Percentiles rank a stretch among this genome's conserved stretches.
Evolutionary conservation across 2,329 filamentous ascomycete genomes (phyloP).

Genomic region (Hymenoscyphus occultus): DNA sequence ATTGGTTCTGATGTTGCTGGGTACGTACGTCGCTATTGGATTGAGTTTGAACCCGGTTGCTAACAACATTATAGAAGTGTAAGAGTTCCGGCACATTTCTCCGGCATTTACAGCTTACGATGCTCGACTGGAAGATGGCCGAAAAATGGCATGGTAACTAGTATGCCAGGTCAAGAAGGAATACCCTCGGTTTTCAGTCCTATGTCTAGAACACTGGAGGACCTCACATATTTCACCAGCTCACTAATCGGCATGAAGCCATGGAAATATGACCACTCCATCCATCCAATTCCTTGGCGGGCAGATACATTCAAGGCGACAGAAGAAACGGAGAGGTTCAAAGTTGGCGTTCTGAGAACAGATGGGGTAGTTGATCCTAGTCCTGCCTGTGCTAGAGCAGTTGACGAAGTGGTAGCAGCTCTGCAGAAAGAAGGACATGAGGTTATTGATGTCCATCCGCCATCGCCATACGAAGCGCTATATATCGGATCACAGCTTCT

Average conservation of each 20-base stretch:
- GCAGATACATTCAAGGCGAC: conserved; percentile 57
- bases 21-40: conserved; percentile 14
- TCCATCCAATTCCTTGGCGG: conserved; percentile 82
- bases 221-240: conserved; percentile 80
- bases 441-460: conserved; percentile 63
- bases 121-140: conserved; percentile 91
- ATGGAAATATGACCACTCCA: conserved; percentile 84
- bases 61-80: conserved; percentile 67
- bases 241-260: conserved; percentile 76
- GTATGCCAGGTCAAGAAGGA: conserved; percentile 90
- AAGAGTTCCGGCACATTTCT: conserved; percentile 81
- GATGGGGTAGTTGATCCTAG: conserved; percentile 83
- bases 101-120: conserved; percentile 80
- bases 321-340: conserved; percentile 58
- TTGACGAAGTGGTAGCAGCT: conserved; percentile 68
- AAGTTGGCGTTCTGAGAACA: conserved; percentile 73
- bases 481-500: conserved; percentile 75
- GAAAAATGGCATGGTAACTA: conserved; percentile 77
- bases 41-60: background rate
- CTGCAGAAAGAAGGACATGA: conserved; percentile 72
- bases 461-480: conserved; percentile 71
- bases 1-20: conserved; percentile 60
- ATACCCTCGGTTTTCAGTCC: conserved; percentile 86
- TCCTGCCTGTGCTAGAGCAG: conserved; percentile 75
- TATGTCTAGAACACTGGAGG: conserved; percentile 82